Evolutionary conservation across 805 yeast species (phyloP), one percentile per base, ranked within the genome.

Genomic region (Schizosaccharomyces cryophilus): DNA sequence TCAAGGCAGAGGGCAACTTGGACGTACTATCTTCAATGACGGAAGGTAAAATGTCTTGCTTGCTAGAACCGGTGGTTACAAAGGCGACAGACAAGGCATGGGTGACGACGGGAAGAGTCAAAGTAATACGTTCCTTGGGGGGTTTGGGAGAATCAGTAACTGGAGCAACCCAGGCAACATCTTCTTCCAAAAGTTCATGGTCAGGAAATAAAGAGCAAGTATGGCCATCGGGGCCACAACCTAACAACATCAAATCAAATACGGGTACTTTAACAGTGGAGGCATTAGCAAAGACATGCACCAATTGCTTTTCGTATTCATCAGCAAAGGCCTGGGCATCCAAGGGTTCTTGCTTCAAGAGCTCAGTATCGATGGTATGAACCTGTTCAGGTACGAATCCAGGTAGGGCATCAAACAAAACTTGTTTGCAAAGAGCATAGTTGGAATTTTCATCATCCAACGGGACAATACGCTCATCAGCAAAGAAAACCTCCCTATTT

Each of bases 171-270:
- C 97, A 90, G 1, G 96, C 96, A 66, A 84, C 78, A 64, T 83
- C 80, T 71, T 90, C 98, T 69, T 96, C 78, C 65, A 90, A 75
- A 62, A 85, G 84, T 66, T 86, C 93, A 68, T 86, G 93, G 69
- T 84, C 84, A 26, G 98, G 98, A 76, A 90, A 90, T 62, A 90
- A 78, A n/a, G 95, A 87, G 61, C 96, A 95, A 68, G 87, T 86
- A 71, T 90, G 98, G 26, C 98, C 98, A 71, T 90, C 98, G 2
- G 97, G 97, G 0, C 98, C 98, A 76, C 97, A 90, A 30, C 98
- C 98, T 63, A 93, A 76, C 65, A 93, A 75, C 64, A 93, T 79
- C 61, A 93, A 74, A 71, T 93, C 97, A 73, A 93, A 90, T 80
- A 87, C 82, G 63, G 98, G 98, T 64, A 90, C 77, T 73, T 89